Conservation (phyloP, 371 early-diverging fungal species). For the Smittium culicis region DNA sequence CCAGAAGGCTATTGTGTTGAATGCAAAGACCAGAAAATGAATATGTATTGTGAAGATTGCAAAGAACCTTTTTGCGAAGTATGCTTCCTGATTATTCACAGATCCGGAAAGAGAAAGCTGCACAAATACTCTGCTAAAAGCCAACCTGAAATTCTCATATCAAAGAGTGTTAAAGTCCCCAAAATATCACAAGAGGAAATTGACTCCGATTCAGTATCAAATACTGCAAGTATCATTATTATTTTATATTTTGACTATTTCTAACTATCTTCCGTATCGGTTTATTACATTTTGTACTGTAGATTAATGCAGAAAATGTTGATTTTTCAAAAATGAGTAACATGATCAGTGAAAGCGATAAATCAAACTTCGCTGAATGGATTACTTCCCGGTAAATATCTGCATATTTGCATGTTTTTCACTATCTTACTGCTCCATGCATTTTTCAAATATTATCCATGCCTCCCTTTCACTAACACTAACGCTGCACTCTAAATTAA, state of each 20-base stretch:
- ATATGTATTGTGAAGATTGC: slow-evolving; percentile 54
- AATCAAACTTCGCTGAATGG: slow-evolving; percentile 47
- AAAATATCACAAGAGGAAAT: neutral
- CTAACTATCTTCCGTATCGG: no score
- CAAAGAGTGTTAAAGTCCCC: no score
- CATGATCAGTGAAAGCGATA: slow-evolving; percentile 32
- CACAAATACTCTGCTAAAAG: slow-evolving; percentile 27
- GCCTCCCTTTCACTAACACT: no score
- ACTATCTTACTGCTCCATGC: no score
- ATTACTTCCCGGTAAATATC: slow-evolving; percentile 15
- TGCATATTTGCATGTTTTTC: no score
- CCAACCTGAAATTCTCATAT: neutral
- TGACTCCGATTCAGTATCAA: neutral
- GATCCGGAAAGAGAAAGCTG: slow-evolving; percentile 61
- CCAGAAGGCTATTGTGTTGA: slow-evolving; percentile 71
- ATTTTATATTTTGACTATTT: no score
- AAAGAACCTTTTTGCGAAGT: slow-evolving; percentile 81
- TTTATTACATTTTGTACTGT: no score
- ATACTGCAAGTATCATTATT: no score
- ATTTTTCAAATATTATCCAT: no score
- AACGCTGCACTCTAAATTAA: no score
- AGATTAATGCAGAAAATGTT: slow-evolving; percentile 15
- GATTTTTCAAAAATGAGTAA: slow-evolving; percentile 20
- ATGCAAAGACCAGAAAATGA: slow-evolving; percentile 69
- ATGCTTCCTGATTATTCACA: slow-evolving; percentile 70